Conservation (phyloP, 2,329 filamentous ascomycete species). For the Cryphonectria naterciae region DNA sequence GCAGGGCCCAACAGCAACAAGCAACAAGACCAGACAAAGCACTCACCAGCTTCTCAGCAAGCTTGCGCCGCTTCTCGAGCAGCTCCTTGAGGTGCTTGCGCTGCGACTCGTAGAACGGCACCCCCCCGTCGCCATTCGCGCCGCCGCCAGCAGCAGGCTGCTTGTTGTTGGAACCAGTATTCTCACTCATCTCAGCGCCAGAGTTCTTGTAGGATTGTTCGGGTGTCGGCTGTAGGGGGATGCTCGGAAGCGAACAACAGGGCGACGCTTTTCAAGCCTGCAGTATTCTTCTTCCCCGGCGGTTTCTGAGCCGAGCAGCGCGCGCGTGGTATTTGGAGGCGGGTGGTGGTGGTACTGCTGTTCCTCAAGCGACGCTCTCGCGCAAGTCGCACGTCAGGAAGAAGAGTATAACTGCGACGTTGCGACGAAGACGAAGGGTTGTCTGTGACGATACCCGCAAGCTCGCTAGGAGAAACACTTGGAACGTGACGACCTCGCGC, state of each 20-base stretch:
- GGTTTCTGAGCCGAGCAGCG: neutral
- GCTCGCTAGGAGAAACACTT: conserved; percentile 4
- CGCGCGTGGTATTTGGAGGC: neutral
- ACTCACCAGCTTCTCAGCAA: conserved; percentile 45
- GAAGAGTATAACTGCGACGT: neutral
- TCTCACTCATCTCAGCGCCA: conserved; percentile 33
- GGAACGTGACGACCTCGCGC: neutral
- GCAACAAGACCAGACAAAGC: neutral
- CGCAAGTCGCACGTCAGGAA: too few relatives aligned
- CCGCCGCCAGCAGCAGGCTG: conserved; percentile 42
- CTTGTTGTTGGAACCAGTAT: conserved; percentile 39
- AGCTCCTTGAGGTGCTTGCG: conserved; percentile 69
- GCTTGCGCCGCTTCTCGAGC: conserved; percentile 65
- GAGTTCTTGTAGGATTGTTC: neutral
- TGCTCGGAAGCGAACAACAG: too few relatives aligned
- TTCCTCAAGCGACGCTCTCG: too few relatives aligned
- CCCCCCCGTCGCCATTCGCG: conserved; percentile 51
- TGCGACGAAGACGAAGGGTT: neutral
- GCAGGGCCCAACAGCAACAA: neutral
- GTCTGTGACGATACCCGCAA: neutral
- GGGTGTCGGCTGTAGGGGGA: neutral
- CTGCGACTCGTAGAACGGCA: conserved; percentile 74
- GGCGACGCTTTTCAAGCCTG: too few relatives aligned
- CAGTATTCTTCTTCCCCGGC: too few relatives aligned
- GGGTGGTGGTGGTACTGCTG: too few relatives aligned